Base-by-base conservation (phyloP, 345 rosid genomes). In the Limnanthes douglasii region DNA sequence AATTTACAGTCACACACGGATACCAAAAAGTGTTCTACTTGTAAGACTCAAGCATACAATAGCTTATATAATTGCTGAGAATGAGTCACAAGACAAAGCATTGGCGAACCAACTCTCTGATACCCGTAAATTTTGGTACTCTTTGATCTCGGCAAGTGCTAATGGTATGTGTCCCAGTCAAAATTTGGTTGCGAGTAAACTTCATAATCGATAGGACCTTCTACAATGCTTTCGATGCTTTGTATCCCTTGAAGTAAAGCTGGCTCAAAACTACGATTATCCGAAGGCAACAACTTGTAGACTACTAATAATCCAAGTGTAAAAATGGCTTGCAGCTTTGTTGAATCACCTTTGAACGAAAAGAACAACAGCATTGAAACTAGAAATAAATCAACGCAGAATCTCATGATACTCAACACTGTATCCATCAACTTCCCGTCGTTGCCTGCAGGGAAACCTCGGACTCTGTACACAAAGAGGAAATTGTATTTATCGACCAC, bases 351-450 rank as follows among this genome's bases (percentile, higher is more conserved):
- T 53, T 72, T 76, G 15, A 90, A 86, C 1, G 92, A 62, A 63
- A 90, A 90, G 72, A 72, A 84, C 50, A 84, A 42, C 3, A 90
- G 79, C 98, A 90, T 80, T 0, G 85, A 51, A 6, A 84, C 61
- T 15, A 90, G 84, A 54, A 70, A 90, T n/a, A 90, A 44, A 68
- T 90, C 88, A 1, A 90, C 72, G 12, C 92, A 84, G 68, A 90
- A 72, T 8, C 95, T 59, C 92, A 80, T 72, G 46, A 84, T 60
- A 46, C 77, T 44, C 60, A 90, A 29, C 15, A 90, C 98, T 0
- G 84, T 75, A 51, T 90, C 98, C 98, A 84, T 83, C 56, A 90
- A 60, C 71, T 78, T 90, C 51, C 98, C 98, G 31, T 90, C 98
- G 24, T 90, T 90, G 23, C 95, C 94, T 14, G 95, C 92, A 45